Base-by-base conservation (phyloP, 2,329 filamentous ascomycete species). In the Lasiodiplodia citricola region DNA sequence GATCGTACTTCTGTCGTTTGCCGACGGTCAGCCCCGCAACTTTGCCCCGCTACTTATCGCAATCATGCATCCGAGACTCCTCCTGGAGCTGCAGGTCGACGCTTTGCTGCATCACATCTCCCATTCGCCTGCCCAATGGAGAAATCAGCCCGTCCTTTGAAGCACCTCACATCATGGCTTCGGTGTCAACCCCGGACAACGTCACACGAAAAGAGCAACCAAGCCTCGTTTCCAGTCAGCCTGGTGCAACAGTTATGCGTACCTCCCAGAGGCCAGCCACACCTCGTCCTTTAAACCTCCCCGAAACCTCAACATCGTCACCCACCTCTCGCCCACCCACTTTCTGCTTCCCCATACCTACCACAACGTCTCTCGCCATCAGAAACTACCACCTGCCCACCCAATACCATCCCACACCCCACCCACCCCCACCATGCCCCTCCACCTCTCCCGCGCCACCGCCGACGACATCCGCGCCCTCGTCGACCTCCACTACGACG, bases 401-500 rank as follows among this genome's bases (percentile, higher is more conserved):
- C 37, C 37, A 11, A 38, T n/a, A 18, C 28, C 54, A 35, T 8
- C 23, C 52, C n/a, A 4, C 4, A n/a, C 23, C 28, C 25, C 52
- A n/a, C 16, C 25, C 25, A 18, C 28, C 25, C 55, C 7, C 38
- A 14, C 5, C 18, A 55, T 68, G 50, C 57, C 31, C 23, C 41
- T 64, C 13, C 58, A 50, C 47, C 64, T 68, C 44, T 47, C 67
- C 41, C 63, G 58, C 47, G 70, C 69, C 50, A 23, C 50, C 16
- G 21, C 67, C n/a, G n/a, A 54, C n/a, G 70, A 72, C 54, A 68
- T 70, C 25, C 68, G 56, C 28, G 64, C 70, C 16, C n/a, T 71
- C 56, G 67, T 71, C 50, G 52, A 51, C 57, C 62, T 66, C 31
- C 52, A 62, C 55, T 73, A 58, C 63, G 25, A 44, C 6, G 67